Percentiles rank a stretch among this genome's conserved stretches.
phyloP scores from a whole-genome alignment of 257 asterid species.

The Ligustrum vulgare region DNA sequence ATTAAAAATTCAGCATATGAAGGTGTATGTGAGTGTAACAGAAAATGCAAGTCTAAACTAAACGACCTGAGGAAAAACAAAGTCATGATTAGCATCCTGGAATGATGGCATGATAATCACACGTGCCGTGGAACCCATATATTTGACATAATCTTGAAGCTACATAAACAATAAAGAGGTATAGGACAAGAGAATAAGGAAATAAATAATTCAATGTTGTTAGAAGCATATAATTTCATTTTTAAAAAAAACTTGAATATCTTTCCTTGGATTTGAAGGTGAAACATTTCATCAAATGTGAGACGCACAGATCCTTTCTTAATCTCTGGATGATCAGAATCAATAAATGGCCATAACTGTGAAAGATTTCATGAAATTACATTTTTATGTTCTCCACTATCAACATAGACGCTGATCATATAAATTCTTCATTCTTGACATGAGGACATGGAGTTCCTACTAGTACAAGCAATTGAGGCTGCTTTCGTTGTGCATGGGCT shows the following conservation, averaged over 20 bases:
- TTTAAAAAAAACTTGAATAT: conserved; percentile 46
- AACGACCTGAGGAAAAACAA: too few species aligned
- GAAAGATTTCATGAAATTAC: too few species aligned
- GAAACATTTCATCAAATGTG: conserved; percentile 76
- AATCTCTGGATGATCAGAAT: conserved; percentile 82
- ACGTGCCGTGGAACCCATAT: conserved; percentile 77
- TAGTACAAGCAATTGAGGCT: too few species aligned
- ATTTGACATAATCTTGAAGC: conserved; percentile 95
- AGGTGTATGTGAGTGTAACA: too few species aligned
- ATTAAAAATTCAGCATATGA: too few species aligned
- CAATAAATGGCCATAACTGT: too few species aligned
- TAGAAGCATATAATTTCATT: neutral
- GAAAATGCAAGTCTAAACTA: too few species aligned
- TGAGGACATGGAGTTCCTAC: too few species aligned
- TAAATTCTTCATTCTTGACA: too few species aligned
- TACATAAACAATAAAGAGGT: conserved; percentile 34
- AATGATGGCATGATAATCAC: conserved; percentile 86
- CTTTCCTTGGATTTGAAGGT: conserved; percentile 76
- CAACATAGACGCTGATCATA: too few species aligned
- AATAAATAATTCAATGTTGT: conserved; percentile 3
- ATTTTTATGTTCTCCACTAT: too few species aligned
- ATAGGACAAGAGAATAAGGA: conserved; percentile 14
- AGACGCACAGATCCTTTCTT: conserved; percentile 61
- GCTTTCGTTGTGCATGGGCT: too few species aligned
- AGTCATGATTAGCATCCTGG: conserved; percentile 95